Evolutionary conservation across 257 asterid genomes (phyloP).

Genomic region (Salvia splendens): DNA sequence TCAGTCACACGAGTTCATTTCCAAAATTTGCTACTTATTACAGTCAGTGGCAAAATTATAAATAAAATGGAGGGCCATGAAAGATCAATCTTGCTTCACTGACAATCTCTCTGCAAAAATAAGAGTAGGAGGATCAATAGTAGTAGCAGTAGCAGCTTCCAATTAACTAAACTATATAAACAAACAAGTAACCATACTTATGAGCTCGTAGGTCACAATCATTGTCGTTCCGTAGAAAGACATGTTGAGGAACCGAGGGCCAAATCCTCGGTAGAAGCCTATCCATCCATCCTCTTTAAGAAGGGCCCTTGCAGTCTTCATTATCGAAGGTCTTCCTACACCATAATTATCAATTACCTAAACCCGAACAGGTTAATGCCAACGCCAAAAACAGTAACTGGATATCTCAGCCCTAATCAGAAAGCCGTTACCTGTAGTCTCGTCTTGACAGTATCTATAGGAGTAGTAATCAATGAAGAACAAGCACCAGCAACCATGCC

Average conservation of each 20-base stretch:
- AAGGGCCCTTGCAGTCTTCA: conserved; percentile 69
- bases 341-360: conserved; percentile 92
- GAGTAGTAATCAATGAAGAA: conserved; percentile 79
- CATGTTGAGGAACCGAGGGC: conserved; percentile 90
- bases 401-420: background rate
- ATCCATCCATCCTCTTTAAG: conserved; percentile 87
- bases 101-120: conserved; percentile 70
- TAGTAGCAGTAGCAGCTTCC: conserved; percentile 1
- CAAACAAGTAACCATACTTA: conserved; percentile 51
- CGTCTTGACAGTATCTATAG: conserved; percentile 83
- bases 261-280: conserved; percentile 90
- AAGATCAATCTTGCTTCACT: conserved; percentile 43
- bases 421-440: conserved; percentile 73
- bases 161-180: background rate
- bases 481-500: conserved; percentile 89
- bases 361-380: conserved; percentile 24
- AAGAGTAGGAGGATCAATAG: conserved; percentile 6
- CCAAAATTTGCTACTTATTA: background rate
- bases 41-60: background rate
- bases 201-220: conserved; percentile 90
- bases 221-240: conserved; percentile 88
- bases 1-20: background rate
- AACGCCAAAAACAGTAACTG: background rate
- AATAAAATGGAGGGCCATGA: background rate
- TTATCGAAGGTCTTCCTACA: conserved; percentile 80